A percentile compares a stretch with the other conserved stretches of the same genome.
Evolutionary conservation across 495 filamentous ascomycete genomes (phyloP).

Genomic region (Penicillium pancosmium): DNA sequence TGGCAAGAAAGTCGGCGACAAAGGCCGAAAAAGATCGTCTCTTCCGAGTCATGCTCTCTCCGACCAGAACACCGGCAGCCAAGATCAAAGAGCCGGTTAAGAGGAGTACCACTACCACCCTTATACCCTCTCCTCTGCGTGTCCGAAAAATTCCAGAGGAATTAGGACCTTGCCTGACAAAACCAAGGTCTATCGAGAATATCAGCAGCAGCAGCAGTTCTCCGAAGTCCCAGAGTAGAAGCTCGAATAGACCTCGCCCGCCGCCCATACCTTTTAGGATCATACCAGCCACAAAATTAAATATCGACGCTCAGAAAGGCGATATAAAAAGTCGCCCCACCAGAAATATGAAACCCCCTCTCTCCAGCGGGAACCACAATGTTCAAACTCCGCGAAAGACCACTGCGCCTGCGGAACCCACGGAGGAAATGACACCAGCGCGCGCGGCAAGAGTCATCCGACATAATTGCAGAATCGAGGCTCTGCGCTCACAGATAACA

Average conservation of each 20-base stretch:
- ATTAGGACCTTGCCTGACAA: not conserved
- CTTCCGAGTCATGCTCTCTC: conserved; percentile 7
- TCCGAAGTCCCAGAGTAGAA: not conserved
- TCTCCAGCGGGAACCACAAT: not conserved
- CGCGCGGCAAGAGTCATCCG: conserved; percentile 12
- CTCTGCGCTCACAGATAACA: conserved; percentile 31
- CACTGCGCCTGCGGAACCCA: not conserved
- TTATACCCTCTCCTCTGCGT: conserved; percentile 34
- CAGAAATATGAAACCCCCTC: not conserved
- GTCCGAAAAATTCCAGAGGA: conserved; percentile 24
- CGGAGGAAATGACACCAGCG: conserved; percentile 5
- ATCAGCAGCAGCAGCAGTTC: not conserved
- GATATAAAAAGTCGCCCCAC: not conserved
- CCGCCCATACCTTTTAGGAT: conserved; percentile 30
- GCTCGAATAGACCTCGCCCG: conserved; percentile 13
- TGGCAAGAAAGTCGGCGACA: not conserved
- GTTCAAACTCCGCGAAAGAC: not conserved
- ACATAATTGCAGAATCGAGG: conserved; percentile 29
- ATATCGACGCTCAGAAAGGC: conserved; percentile 2
- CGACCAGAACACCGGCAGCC: not conserved
- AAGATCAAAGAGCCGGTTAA: not conserved
- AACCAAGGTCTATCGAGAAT: not conserved
- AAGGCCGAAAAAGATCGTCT: not conserved
- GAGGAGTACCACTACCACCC: not conserved
- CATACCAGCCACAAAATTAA: conserved; percentile 16